phyloP scores from a whole-genome alignment of 805 yeast genomes.

The Hanseniaspora mollemarum region DNA sequence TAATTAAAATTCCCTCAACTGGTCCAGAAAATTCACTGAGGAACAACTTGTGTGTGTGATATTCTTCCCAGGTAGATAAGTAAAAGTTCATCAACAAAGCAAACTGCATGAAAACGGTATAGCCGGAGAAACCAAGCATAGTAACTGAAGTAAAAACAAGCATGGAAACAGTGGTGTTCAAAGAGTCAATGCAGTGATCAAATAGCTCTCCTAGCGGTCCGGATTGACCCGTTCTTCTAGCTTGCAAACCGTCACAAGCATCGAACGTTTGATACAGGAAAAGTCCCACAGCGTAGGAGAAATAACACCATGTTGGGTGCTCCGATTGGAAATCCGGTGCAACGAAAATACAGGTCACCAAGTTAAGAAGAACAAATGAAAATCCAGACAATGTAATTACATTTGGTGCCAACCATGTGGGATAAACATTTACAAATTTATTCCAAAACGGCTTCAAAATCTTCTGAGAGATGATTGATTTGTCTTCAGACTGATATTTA shows the following conservation, averaged over 20 bases:
- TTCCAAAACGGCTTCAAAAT: conserved; percentile 76
- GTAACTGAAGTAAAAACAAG: conserved; percentile 65
- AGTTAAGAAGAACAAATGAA: conserved; percentile 53
- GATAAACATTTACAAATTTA: conserved; percentile 60
- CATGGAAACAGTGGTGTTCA: conserved; percentile 70
- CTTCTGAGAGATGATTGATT: conserved; percentile 62
- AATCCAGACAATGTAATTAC: conserved; percentile 75
- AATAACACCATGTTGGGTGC: conserved; percentile 67
- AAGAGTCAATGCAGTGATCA: conserved; percentile 72
- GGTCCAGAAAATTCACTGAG: conserved; percentile 81
- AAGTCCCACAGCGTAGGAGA: conserved; percentile 65
- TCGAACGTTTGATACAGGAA: conserved; percentile 91
- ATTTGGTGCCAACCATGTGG: conserved; percentile 85
- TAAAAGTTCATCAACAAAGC: conserved; percentile 73
- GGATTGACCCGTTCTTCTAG: conserved; percentile 86
- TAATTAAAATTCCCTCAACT: conserved; percentile 77
- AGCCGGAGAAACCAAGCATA: conserved; percentile 60
- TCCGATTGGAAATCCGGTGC: conserved; percentile 55
- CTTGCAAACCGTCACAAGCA: conserved; percentile 93
- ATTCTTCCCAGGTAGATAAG: conserved; percentile 90
- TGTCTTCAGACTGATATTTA: conserved; percentile 63
- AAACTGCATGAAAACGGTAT: conserved; percentile 52
- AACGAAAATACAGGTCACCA: conserved; percentile 52
- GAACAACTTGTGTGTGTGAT: conserved; percentile 72
- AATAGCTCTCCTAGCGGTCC: conserved; percentile 92